Conservation (phyloP, 805 yeast genomes). For the Candida maris region DNA sequence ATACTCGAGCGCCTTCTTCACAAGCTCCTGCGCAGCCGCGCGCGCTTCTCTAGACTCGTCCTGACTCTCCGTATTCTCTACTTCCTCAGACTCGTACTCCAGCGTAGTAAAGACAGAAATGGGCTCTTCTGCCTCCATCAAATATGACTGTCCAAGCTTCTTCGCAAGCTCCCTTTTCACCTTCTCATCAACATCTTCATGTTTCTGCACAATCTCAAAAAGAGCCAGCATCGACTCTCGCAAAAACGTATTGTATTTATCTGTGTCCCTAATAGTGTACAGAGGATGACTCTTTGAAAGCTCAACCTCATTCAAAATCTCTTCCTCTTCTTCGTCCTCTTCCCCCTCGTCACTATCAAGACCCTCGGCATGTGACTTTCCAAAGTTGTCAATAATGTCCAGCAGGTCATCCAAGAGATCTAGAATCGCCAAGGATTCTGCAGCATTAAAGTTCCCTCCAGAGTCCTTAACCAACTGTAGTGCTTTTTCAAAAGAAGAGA, state of each 20-base stretch:
- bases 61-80: conserved; percentile 49
- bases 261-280: conserved; percentile 35
- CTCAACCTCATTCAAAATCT: conserved; percentile 33
- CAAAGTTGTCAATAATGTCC: conserved; percentile 66
- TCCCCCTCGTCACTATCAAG: conserved; percentile 55
- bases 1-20: conserved; percentile 52
- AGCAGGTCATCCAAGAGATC: conserved; percentile 62
- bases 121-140: conserved; percentile 64
- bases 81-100: conserved; percentile 52
- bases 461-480: conserved; percentile 17
- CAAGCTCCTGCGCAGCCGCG: conserved; percentile 43
- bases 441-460: conserved; percentile 21
- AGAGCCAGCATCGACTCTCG: conserved; percentile 39
- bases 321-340: conserved; percentile 29
- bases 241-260: conserved; percentile 53
- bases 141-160: conserved; percentile 57
- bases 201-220: conserved; percentile 31
- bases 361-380: conserved; percentile 55
- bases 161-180: conserved; percentile 34
- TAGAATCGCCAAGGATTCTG: conserved; percentile 45
- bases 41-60: conserved; percentile 44
- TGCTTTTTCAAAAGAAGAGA: conserved; percentile 38
- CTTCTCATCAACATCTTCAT: conserved; percentile 9
- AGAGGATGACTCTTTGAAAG: conserved; percentile 56
- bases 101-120: conserved; percentile 51